Evolutionary conservation across 2,329 filamentous ascomycete genomes (phyloP), one percentile per base, ranked within the genome.

Genomic region (Calonectria pseudoturangicola): DNA sequence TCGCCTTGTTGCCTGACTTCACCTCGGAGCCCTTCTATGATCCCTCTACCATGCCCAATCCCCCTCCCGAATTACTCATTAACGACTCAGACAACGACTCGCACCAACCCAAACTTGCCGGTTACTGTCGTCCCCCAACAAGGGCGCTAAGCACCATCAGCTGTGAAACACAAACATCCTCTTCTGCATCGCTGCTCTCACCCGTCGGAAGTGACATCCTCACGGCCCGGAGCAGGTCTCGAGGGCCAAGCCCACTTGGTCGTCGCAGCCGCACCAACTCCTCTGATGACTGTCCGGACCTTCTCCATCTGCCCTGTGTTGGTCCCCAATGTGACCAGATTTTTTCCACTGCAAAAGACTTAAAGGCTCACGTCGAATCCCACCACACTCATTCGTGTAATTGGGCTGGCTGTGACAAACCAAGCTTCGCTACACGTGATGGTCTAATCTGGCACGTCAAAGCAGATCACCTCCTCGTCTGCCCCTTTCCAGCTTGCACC

Each of bases 371-470:
- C 48, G 75, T 80, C 64, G 75, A 74, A 56, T 75, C 79, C 27
- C 76, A 71, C 18, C 81, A 84, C 67, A 77, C 77, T 2, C 79
- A 86, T 70, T 75, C 81, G 1, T 88, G 86, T 73, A 82, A 83
- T 65, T 88, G 86, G 86, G 80, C 80, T 2, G 78, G 80, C 27
- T 88, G 86, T 48, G 71, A 77, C 1, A 80, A 82, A 8, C 74
- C 79, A 0, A 81, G 81, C 56, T 88, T 87, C 66, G 75, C 80
- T 2, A 83, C 84, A 1, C 81, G 80, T 16, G 82, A 83, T 41
- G 85, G 82, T 10, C 81, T 87, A 39, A 81, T 83, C 18, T 84
- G 85, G 79, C 86, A 88, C 70, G 85, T 88, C 47, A 86, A 87
- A 68, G 79, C 79, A 25, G 83, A 87, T 58, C 86, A 88, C 71